Base-by-base conservation (phyloP, 768 basidiomycete species). In the Leccinum imitatum region DNA sequence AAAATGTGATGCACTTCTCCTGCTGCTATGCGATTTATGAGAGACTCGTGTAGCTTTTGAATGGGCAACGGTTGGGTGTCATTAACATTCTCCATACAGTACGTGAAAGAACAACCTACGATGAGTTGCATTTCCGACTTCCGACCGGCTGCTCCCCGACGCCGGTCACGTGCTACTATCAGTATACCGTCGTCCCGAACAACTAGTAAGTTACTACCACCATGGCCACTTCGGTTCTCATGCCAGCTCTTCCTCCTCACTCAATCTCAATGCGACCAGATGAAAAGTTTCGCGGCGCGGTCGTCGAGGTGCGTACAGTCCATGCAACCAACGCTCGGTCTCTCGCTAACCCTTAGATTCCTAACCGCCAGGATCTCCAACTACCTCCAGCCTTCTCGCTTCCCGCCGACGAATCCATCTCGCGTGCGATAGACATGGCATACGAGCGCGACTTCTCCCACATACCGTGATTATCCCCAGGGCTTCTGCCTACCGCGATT, bases 371-470 rank as follows among this genome's bases (percentile, higher is more conserved):
- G 59, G 89, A 90, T 73, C 79, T 91, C 5, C 90, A 92, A 79
- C 75, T 92, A 1, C 88, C 93, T 0, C 95, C 95, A 9, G 95
- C 94, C 0, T 95, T 95, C 72, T 84, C 89, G 15, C 79, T 96
- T 3, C 88, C 89, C 8, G 76, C 80, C 11, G 80, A 81, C 59
- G 92, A 92, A 67, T 80, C 84, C 19, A 86, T 95, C 59, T 81
- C 84, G 9, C 80, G 83, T 23, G 94, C 91, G 1, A 84, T 96
- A 30, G 92, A 93, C 65, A 82, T 90, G 25, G 95, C 94, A 0
- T 96, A 95, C 66, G 95, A 97, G 64, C 86, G 93, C 35, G 95
- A 97, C 71, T 97, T 95, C 75, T 93, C 93, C 17, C 88, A 95
- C 66, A 87, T 96, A 61, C 95, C 95, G 95, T 95, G 67, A 67